Conservation (phyloP, 2,329 filamentous ascomycete genomes). For the Microdochium trichocladiopsis region DNA sequence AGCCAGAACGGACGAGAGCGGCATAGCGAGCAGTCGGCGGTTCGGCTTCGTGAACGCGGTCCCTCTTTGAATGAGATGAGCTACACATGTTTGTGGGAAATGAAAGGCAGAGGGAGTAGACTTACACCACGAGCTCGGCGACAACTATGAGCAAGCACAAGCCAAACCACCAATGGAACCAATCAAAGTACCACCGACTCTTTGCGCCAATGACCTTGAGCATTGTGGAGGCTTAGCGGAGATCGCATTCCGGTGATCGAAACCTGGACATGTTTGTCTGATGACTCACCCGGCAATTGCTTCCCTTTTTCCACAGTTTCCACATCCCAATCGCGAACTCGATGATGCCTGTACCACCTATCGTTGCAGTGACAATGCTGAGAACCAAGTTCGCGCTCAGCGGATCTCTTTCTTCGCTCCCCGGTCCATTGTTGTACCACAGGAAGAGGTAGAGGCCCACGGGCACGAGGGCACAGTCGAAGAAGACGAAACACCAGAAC, state of each 20-base stretch:
- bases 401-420: slow-evolving; percentile 9
- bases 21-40: not conserved
- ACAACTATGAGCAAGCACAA: slow-evolving; percentile 38
- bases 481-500: slow-evolving; percentile 52
- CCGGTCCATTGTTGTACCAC: slow-evolving; percentile 38
- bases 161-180: slow-evolving; percentile 45
- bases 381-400: slow-evolving; percentile 28
- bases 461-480: slow-evolving; percentile 53
- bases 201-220: not conserved
- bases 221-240: no score
- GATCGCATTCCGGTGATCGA: no score
- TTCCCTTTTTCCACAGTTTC: slow-evolving; percentile 37
- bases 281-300: not conserved
- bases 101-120: not conserved
- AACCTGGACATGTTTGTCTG: no score
- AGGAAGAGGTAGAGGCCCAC: slow-evolving; percentile 53
- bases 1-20: not conserved
- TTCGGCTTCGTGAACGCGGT: not conserved
- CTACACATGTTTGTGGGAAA: not conserved
- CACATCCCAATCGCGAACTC: slow-evolving; percentile 44
- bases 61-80: not conserved
- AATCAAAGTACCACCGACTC: slow-evolving; percentile 31
- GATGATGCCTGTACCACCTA: slow-evolving; percentile 45
- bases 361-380: slow-evolving; percentile 43
- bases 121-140: not conserved